phyloP scores from a whole-genome alignment of 768 basidiomycete genomes.

The Galerina marginata region DNA sequence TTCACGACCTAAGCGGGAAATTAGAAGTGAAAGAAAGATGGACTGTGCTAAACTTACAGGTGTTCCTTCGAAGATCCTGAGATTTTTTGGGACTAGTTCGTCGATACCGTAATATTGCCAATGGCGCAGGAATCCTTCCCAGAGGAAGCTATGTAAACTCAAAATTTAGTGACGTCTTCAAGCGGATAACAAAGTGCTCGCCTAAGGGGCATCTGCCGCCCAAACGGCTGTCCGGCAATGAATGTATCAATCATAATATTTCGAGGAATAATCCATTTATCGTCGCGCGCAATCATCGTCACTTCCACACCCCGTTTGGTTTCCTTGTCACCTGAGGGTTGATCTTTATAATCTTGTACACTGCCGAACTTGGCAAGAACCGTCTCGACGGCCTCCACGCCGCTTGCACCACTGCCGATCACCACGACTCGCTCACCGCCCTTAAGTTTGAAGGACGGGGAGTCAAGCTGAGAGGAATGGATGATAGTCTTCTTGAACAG shows the following conservation, averaged over 20 bases:
- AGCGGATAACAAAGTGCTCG: constrained; percentile 16
- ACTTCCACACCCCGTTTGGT: constrained; percentile 33
- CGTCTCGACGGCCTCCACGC: constrained; percentile 38
- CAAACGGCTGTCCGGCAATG: constrained; percentile 57
- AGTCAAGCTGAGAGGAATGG: constrained; percentile 56
- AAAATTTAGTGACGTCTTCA: neutral
- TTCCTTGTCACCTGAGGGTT: neutral
- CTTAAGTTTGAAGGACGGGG: constrained; percentile 27
- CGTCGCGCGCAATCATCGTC: constrained; percentile 48
- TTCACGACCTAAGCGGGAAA: constrained; percentile 47
- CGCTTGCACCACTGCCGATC: constrained; percentile 57
- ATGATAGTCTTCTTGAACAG: constrained; percentile 42
- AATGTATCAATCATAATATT: constrained; percentile 54
- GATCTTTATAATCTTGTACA: constrained; percentile 11
- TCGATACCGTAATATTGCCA: constrained; percentile 52
- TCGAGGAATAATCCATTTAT: constrained; percentile 55
- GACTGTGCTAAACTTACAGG: constrained; percentile 33
- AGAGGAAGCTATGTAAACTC: constrained; percentile 41
- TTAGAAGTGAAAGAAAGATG: neutral
- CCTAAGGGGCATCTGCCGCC: constrained; percentile 56
- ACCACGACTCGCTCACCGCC: constrained; percentile 49
- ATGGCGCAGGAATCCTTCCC: constrained; percentile 47
- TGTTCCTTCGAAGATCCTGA: constrained; percentile 53
- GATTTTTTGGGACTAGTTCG: constrained; percentile 45
- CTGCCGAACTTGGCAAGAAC: constrained; percentile 32